phyloP scores from a whole-genome alignment of 495 filamentous ascomycete genomes.

The Xylaria curta region DNA sequence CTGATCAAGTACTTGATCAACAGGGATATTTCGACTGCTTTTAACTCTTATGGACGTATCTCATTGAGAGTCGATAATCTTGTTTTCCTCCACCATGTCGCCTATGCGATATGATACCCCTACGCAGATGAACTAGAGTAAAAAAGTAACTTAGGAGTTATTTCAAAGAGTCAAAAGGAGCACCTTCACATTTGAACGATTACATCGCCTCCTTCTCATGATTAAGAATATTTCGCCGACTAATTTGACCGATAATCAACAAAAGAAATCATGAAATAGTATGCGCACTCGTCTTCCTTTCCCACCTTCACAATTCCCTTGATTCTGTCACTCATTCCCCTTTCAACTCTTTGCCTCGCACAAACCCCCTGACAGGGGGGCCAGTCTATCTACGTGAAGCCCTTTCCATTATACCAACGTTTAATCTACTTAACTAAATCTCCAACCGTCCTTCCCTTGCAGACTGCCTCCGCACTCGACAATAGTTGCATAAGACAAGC shows the following conservation, averaged over 20 bases:
- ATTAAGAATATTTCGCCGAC: too few relatives aligned
- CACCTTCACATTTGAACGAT: too few relatives aligned
- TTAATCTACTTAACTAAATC: background rate
- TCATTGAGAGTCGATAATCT: background rate
- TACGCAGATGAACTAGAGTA: too few relatives aligned
- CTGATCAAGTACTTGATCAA: background rate
- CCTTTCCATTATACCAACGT: too few relatives aligned
- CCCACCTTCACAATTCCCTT: background rate
- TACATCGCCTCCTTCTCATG: too few relatives aligned
- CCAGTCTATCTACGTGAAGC: background rate
- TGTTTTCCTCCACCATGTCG: too few relatives aligned
- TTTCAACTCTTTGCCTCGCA: background rate
- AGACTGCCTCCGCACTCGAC: slow-evolving; percentile 10
- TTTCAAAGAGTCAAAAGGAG: too few relatives aligned
- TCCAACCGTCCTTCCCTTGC: background rate
- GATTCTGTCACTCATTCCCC: background rate
- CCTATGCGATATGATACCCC: too few relatives aligned
- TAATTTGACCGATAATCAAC: background rate
- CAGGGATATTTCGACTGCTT: background rate
- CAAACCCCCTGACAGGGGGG: background rate
- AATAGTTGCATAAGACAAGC: slow-evolving; percentile 18
- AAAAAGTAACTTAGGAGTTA: too few relatives aligned
- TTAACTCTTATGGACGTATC: background rate
- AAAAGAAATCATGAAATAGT: background rate
- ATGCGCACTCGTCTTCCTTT: background rate